Evolutionary conservation across 129 eudicot species (phyloP), one percentile per base, ranked within the genome.

Genomic region (Dittrichia graveolens): DNA sequence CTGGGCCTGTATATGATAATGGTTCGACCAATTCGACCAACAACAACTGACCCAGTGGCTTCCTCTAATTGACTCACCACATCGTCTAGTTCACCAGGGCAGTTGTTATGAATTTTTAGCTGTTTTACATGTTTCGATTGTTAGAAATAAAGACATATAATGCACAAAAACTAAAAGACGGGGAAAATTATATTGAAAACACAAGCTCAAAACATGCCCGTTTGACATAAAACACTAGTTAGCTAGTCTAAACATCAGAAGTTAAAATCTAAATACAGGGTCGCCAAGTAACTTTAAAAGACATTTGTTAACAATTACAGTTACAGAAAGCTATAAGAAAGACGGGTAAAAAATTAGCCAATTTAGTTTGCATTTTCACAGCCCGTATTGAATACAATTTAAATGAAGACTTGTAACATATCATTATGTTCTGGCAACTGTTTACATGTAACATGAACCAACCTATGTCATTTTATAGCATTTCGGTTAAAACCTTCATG

Each of bases 1-100:
- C 97, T 91, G 8, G 97, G 97, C 54, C 95, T 62, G 77, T 91
- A 91, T 19, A 91, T 81, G 61, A 91, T 91, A 61, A 91, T 85
- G 16, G 89, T 91, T 63, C 97, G 83, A 48, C 97, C 97, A 9
- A 91, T 91, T 76, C 84, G 91, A 70, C 87, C 77, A 74, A 91
- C 87, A 2, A 69, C 89, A 35, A 87, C 84, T 5, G 95, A 87
- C 11, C 95, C 89, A n/a, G 95, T 87, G 31, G 78, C 86, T 74
- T 79, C 83, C 69, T 91, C 95, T 76, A 91, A 42, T 39, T 47
- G 97, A 75, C 61, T 80, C 81, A 91, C 88, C 65, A 70, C 95
- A 61, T 87, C 97, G 7, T 87, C 97, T 14, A 91, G 39, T 77
- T 91, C 97, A 40, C 77, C 91, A 9, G 95, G 91, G 75, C 97